Percentiles rank a stretch among this genome's conserved stretches.
These are phyloP conservation scores for Cryptosporidium ubiquitum DNA, from an alignment of 169 alveolate genomes.

Conservation along the genomic window DNA sequence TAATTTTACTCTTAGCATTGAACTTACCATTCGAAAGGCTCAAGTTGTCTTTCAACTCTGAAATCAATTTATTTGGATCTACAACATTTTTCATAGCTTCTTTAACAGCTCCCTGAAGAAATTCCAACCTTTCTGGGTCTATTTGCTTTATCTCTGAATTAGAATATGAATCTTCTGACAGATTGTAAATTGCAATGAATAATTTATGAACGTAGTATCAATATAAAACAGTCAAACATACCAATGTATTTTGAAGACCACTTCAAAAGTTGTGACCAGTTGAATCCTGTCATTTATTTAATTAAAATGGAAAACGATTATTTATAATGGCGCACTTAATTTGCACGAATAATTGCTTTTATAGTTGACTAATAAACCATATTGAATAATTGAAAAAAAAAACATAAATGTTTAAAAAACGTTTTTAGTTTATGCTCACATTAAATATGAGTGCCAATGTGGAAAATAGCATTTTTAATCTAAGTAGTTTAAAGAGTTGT, in stretches of 20 bases:
- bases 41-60: constrained; percentile 19
- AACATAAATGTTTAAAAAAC: background rate
- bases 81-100: constrained; percentile 66
- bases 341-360: background rate
- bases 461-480: background rate
- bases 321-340: background rate
- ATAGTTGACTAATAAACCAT: background rate
- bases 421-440: background rate
- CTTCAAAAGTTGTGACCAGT: constrained; percentile 64
- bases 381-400: background rate
- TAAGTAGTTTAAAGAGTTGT: background rate
- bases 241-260: constrained; percentile 71
- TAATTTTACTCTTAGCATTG: background rate
- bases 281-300: constrained; percentile 10
- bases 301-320: background rate
- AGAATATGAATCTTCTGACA: constrained; percentile 15
- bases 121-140: constrained; percentile 63
- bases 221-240: background rate
- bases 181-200: background rate
- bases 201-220: background rate
- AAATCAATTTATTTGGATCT: constrained; percentile 53
- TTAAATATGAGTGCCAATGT: background rate
- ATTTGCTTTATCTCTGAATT: background rate
- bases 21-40: constrained; percentile 30
- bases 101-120: constrained; percentile 67